Conservation (phyloP, 1,284 basidiomycete genomes). For the Irpex sp. region DNA sequence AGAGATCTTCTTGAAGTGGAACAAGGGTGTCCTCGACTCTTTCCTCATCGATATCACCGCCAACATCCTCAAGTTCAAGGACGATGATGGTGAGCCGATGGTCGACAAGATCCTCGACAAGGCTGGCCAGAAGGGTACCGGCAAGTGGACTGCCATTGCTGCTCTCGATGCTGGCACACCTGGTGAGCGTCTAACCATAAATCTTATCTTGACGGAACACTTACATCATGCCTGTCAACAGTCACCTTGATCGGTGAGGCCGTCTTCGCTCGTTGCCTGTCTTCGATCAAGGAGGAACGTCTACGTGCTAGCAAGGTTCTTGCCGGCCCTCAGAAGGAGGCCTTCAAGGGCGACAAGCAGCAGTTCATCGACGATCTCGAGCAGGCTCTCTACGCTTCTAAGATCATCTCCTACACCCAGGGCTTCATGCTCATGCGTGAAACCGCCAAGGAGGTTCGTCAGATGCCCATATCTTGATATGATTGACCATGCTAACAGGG, state of each 20-base stretch:
- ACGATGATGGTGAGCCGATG: constrained; percentile 90
- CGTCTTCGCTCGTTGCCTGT: constrained; percentile 98
- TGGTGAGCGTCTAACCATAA: constrained; percentile 41
- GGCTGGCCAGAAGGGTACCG: constrained; percentile 99
- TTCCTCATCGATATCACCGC: constrained; percentile 99
- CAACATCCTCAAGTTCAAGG: constrained; percentile 95
- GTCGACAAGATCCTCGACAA: constrained; percentile 93
- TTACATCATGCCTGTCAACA: constrained; percentile 25
- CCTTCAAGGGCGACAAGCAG: constrained; percentile 97
- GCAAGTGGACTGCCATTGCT: constrained; percentile 99
- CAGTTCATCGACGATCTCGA: constrained; percentile 99
- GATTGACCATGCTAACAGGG: constrained; percentile 14
- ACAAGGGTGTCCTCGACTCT: constrained; percentile 98
- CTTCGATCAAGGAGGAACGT: constrained; percentile 97
- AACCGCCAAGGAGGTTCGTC: constrained; percentile 86
- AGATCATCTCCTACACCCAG: constrained; percentile 99
- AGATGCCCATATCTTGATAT: constrained; percentile 13
- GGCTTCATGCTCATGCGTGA: constrained; percentile 99
- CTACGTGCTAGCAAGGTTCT: constrained; percentile 89
- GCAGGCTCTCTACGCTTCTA: constrained; percentile 98
- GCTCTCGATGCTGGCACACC: constrained; percentile 94
- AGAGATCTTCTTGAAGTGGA: constrained; percentile 89
- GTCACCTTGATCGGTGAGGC: constrained; percentile 99
- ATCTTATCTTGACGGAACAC: constrained; percentile 4
- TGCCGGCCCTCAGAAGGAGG: constrained; percentile 84